phyloP scores from a whole-genome alignment of 441 rosid species.

The Euphorbia schlechtendalii region DNA sequence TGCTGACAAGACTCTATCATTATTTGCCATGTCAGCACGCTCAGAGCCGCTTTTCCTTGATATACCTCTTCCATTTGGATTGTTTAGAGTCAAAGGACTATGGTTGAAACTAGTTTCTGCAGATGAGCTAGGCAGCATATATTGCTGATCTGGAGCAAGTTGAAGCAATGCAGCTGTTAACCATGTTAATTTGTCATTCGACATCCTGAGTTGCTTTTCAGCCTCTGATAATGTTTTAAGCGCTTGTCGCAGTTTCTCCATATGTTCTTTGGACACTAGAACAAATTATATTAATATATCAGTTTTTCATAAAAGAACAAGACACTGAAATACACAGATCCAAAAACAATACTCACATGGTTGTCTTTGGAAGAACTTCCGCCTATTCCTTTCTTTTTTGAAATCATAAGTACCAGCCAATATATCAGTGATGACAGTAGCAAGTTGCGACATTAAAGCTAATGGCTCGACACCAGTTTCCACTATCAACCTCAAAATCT shows the following conservation, averaged over 20 bases:
- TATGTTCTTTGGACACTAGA: slow-evolving; percentile 90
- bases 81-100: slow-evolving; percentile 44
- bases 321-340: not conserved
- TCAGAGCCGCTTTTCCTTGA: slow-evolving; percentile 25
- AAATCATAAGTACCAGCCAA: slow-evolving; percentile 92
- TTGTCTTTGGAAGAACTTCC: slow-evolving; percentile 74
- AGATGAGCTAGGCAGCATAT: slow-evolving; percentile 66
- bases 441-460: slow-evolving; percentile 98
- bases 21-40: slow-evolving; percentile 22
- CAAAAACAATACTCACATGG: slow-evolving; percentile 54
- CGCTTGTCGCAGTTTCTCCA: slow-evolving; percentile 96
- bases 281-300: slow-evolving; percentile 17
- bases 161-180: slow-evolving; percentile 96
- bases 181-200: slow-evolving; percentile 93
- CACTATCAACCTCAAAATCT: slow-evolving; percentile 86
- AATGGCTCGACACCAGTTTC: slow-evolving; percentile 95
- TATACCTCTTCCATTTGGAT: slow-evolving; percentile 32
- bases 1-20: slow-evolving; percentile 32
- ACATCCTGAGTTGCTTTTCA: slow-evolving; percentile 84
- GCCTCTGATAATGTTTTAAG: slow-evolving; percentile 94
- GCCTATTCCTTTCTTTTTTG: slow-evolving; percentile 57
- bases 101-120: slow-evolving; percentile 66
- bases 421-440: slow-evolving; percentile 92
- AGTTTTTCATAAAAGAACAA: slow-evolving; percentile 6
- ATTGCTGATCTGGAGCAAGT: slow-evolving; percentile 94